Evolutionary conservation across 2,329 filamentous ascomycete genomes (phyloP).

Genomic region (Colletotrichum caudatum): DNA sequence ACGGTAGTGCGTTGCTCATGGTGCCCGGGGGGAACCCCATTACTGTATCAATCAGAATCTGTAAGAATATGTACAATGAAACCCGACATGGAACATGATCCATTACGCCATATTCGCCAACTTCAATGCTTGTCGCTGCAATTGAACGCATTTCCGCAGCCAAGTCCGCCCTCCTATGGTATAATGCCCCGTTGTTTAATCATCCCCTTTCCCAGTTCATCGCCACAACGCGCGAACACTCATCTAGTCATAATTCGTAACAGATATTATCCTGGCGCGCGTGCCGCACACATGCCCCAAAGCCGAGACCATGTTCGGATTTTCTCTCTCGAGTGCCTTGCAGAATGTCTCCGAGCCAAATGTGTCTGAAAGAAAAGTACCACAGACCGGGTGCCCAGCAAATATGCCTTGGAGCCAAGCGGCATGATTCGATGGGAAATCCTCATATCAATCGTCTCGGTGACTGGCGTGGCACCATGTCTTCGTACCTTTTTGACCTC

Average conservation of each 20-base stretch:
- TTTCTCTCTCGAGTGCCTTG: neutral
- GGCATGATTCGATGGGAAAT: neutral
- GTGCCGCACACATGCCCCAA: neutral
- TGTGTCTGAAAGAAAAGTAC: neutral
- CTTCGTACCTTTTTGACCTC: conserved; percentile 67
- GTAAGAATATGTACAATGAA: conserved; percentile 41
- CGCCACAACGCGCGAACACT: conserved; percentile 12
- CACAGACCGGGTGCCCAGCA: neutral
- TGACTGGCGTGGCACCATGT: conserved; percentile 65
- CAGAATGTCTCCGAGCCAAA: neutral
- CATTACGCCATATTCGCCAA: conserved; percentile 19
- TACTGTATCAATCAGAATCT: conserved; percentile 25
- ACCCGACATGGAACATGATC: conserved; percentile 18
- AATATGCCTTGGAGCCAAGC: neutral
- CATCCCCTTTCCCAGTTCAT: neutral
- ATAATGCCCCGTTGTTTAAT: conserved; percentile 5
- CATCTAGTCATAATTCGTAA: conserved; percentile 37
- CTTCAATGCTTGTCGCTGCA: neutral
- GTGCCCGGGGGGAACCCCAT: neutral
- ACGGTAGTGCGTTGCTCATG: neutral
- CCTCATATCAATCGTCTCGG: conserved; percentile 58
- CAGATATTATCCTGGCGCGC: neutral
- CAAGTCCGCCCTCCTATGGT: conserved; percentile 8
- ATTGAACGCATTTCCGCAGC: neutral
- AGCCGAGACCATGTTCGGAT: neutral